These are phyloP conservation scores for Nakazawaea sp. DNA, from an alignment of 805 yeast species.

Conservation along the genomic window DNA sequence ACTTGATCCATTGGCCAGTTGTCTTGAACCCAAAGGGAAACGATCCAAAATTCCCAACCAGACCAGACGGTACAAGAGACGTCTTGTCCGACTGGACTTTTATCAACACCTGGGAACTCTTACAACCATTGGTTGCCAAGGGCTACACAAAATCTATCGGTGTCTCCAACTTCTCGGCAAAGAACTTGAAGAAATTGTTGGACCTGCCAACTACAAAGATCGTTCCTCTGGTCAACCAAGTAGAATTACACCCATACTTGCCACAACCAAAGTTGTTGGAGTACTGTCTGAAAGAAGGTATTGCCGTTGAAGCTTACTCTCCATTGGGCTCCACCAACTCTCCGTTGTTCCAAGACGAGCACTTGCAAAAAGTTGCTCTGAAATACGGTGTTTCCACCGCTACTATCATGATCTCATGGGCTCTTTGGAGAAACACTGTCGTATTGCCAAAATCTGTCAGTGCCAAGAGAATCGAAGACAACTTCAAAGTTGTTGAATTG, in stretches of 20 bases:
- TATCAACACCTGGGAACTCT: conserved; percentile 54
- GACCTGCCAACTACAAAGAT: conserved; percentile 37
- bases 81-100: conserved; percentile 29
- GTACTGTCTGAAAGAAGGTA: conserved; percentile 44
- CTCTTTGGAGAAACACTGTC: conserved; percentile 41
- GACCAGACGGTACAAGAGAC: conserved; percentile 29
- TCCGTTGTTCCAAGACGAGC: conserved; percentile 40
- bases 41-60: conserved; percentile 23
- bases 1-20: conserved; percentile 64
- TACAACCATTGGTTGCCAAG: conserved; percentile 51
- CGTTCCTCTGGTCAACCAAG: conserved; percentile 68
- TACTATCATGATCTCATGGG: conserved; percentile 51
- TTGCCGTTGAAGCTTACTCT: conserved; percentile 67
- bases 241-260: conserved; percentile 69
- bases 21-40: conserved; percentile 32
- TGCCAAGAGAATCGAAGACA: conserved; percentile 25
- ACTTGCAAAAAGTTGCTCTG: conserved; percentile 36
- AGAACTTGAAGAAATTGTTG: conserved; percentile 46
- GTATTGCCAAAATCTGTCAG: conserved; percentile 30
- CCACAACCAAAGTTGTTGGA: conserved; percentile 58
- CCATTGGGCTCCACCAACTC: conserved; percentile 65
- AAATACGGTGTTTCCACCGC: conserved; percentile 40
- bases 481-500: conserved; percentile 27
- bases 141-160: conserved; percentile 66
- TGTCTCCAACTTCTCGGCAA: conserved; percentile 65